phyloP scores from a whole-genome alignment of 2,329 filamentous ascomycete genomes.

The Ceratocystis smalleyi region DNA sequence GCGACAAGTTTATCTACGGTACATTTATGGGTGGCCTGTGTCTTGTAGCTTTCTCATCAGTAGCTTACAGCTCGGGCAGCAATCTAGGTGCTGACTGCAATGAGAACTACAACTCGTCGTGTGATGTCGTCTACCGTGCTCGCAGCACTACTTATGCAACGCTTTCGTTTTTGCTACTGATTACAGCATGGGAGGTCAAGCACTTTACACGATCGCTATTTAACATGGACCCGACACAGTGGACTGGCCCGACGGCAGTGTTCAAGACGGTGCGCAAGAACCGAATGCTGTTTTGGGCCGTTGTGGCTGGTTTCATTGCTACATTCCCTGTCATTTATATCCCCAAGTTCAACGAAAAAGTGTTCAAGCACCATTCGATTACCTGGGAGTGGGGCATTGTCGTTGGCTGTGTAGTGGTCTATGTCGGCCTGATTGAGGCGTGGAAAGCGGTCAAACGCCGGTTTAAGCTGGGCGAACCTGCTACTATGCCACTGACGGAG shows the following conservation, averaged over 20 bases:
- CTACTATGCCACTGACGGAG: neutral
- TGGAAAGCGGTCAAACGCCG: slow-evolving; percentile 56
- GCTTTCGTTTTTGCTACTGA: slow-evolving; percentile 50
- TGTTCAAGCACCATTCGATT: slow-evolving; percentile 56
- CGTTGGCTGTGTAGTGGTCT: slow-evolving; percentile 40
- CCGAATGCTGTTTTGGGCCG: slow-evolving; percentile 49
- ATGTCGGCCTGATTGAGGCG: slow-evolving; percentile 46
- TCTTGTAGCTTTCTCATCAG: slow-evolving; percentile 43
- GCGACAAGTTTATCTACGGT: slow-evolving; percentile 53
- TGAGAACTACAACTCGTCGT: slow-evolving; percentile 33
- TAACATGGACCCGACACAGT: slow-evolving; percentile 42
- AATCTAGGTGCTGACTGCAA: slow-evolving; percentile 44
- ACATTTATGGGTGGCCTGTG: slow-evolving; percentile 47
- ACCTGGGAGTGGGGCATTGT: slow-evolving; percentile 61
- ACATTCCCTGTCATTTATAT: slow-evolving; percentile 53
- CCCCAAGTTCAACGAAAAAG: slow-evolving; percentile 46
- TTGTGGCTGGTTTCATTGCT: slow-evolving; percentile 42
- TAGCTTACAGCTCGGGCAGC: slow-evolving; percentile 36
- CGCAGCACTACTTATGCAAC: slow-evolving; percentile 55
- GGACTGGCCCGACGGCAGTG: slow-evolving; percentile 34
- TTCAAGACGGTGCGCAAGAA: slow-evolving; percentile 52
- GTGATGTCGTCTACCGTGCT: slow-evolving; percentile 45
- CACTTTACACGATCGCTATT: slow-evolving; percentile 56
- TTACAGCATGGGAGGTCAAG: slow-evolving; percentile 60
- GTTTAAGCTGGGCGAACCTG: slow-evolving; percentile 23